Percentiles rank a stretch among this genome's conserved stretches.
Evolutionary conservation across 192 early-diverging fungal genomes (phyloP).

Genomic region (Borealophlyctis nickersoniae): DNA sequence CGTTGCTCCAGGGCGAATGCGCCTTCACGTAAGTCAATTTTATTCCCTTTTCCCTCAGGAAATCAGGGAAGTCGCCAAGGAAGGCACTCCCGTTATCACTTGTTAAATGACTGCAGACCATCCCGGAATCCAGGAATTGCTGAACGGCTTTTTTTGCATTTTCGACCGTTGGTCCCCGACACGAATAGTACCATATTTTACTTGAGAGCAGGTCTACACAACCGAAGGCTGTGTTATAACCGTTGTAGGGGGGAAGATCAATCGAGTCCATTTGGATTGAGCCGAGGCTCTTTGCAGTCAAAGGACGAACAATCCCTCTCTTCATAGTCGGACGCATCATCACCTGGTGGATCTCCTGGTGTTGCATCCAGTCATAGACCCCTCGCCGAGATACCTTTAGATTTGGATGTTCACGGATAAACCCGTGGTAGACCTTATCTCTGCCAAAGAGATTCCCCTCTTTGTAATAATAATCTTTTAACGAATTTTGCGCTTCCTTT

Average conservation of each 20-base stretch:
- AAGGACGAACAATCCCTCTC: not conserved
- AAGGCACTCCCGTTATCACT: not conserved
- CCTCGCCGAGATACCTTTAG: not conserved
- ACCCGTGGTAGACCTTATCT: not conserved
- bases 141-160: not conserved
- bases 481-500: too few species aligned
- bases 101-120: not conserved
- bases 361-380: not conserved
- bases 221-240: not conserved
- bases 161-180: not conserved
- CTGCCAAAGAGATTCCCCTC: not conserved
- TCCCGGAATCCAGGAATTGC: not conserved
- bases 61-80: not conserved
- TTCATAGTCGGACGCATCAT: not conserved
- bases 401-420: not conserved
- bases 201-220: not conserved
- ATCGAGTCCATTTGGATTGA: not conserved
- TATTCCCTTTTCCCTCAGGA: not conserved
- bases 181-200: not conserved
- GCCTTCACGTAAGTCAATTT: not conserved
- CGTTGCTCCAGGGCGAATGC: not conserved
- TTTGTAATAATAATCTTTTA: too few species aligned
- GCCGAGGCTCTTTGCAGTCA: not conserved
- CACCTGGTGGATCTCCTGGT: not conserved
- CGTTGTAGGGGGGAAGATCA: not conserved